phyloP scores from a whole-genome alignment of 352 stramenopile genomes.

The Globisporangium cylindrosporum region DNA sequence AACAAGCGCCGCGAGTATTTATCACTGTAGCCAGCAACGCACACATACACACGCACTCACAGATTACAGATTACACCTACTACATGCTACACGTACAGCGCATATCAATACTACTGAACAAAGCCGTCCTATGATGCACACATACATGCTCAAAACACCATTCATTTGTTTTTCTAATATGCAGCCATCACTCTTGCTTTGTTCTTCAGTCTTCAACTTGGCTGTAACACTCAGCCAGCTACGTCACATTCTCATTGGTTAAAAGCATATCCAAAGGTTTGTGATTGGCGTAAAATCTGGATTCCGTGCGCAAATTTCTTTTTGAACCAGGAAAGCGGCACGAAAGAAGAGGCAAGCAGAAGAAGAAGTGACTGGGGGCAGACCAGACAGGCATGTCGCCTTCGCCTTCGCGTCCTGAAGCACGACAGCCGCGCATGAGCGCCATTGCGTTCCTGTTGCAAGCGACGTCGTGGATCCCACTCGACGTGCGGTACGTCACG shows the following conservation, averaged over 20 bases:
- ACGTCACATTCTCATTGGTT: not conserved
- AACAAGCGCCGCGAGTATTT: constrained; percentile 21
- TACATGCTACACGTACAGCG: not conserved
- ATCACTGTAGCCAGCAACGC: constrained; percentile 6
- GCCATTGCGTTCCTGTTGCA: constrained; percentile 54
- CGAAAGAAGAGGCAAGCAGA: not conserved
- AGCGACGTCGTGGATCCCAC: constrained; percentile 40
- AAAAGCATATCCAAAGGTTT: not conserved
- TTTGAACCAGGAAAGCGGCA: not conserved
- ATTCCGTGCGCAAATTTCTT: not conserved
- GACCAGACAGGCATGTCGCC: constrained; percentile 10
- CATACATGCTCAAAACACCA: not conserved
- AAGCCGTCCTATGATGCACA: not conserved
- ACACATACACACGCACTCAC: not conserved
- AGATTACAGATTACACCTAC: not conserved
- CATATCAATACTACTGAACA: not conserved
- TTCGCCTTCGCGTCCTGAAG: not conserved
- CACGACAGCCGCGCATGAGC: constrained; percentile 13
- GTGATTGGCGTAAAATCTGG: not conserved
- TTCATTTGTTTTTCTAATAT: not conserved
- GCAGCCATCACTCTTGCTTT: not conserved
- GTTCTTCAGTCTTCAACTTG: not conserved
- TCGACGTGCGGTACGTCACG: constrained; percentile 36
- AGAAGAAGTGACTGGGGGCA: not conserved
- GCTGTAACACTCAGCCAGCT: not conserved